These are phyloP conservation scores for Moniliella sp. DNA, from an alignment of 1,284 basidiomycete genomes.

Conservation along the genomic window DNA sequence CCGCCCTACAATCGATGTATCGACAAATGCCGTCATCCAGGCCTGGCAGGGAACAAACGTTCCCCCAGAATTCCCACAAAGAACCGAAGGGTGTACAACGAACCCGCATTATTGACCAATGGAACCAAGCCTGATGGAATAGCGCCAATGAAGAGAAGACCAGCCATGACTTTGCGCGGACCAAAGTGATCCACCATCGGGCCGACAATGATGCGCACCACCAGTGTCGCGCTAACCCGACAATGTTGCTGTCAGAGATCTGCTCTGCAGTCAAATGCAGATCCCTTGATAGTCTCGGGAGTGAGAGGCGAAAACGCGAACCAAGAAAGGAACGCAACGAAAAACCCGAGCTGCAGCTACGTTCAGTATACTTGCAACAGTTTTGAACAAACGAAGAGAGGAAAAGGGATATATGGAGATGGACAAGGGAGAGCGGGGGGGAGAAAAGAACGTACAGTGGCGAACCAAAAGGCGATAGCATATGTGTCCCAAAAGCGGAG, in stretches of 20 bases:
- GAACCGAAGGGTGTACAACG: conserved; percentile 42
- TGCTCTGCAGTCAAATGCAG: conserved; percentile 40
- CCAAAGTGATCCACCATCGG: conserved; percentile 41
- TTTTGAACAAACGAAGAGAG: no score
- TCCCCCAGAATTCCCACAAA: conserved; percentile 42
- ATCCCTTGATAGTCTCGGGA: conserved; percentile 45
- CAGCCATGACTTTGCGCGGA: conserved; percentile 46
- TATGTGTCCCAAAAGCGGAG: conserved; percentile 42
- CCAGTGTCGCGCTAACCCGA: conserved; percentile 40
- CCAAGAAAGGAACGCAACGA: conserved; percentile 42
- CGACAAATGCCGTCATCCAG: conserved; percentile 46
- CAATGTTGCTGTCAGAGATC: conserved; percentile 44
- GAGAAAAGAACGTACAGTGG: neutral
- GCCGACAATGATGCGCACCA: conserved; percentile 42
- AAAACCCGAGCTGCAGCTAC: conserved; percentile 35
- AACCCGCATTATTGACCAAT: conserved; percentile 37
- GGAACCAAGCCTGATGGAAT: conserved; percentile 48
- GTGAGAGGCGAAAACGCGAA: conserved; percentile 48
- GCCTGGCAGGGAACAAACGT: conserved; percentile 44
- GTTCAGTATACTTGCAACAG: no score
- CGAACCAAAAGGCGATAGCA: conserved; percentile 36
- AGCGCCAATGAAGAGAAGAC: conserved; percentile 43
- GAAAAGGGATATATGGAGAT: neutral
- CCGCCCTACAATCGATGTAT: conserved; percentile 44
- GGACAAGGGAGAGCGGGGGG: neutral